phyloP scores from a whole-genome alignment of 1,284 basidiomycete species.

The Moesziomyces parantarcticus region DNA sequence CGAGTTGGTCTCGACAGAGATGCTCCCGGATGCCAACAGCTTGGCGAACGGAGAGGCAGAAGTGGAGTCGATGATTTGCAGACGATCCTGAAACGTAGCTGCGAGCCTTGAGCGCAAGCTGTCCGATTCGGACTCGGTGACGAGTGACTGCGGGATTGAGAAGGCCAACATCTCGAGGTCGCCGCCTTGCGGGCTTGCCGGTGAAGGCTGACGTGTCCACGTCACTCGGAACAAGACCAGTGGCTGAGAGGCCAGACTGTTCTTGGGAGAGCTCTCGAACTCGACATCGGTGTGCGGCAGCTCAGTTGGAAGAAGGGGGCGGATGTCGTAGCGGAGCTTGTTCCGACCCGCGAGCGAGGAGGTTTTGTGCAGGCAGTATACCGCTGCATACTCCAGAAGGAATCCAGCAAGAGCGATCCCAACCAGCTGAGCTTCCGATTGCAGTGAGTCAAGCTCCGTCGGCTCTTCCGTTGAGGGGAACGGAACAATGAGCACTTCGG shows the following conservation, averaged over 20 bases:
- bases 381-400: conserved; percentile 24
- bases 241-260: conserved; percentile 23
- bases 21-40: conserved; percentile 7
- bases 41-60: background rate
- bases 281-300: background rate
- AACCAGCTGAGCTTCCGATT: conserved; percentile 10
- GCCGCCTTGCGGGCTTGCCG: background rate
- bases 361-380: conserved; percentile 21
- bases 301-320: background rate
- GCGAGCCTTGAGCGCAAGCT: background rate
- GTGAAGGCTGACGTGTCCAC: conserved; percentile 1
- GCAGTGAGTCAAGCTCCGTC: background rate
- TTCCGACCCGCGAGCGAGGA: background rate
- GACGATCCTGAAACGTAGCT: conserved; percentile 8
- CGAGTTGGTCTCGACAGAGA: background rate
- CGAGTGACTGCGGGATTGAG: conserved; percentile 18
- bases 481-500: conserved; percentile 10
- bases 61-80: background rate
- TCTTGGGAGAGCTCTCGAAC: conserved; percentile 14
- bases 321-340: conserved; percentile 5
- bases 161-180: conserved; percentile 20
- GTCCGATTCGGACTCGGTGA: background rate
- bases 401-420: conserved; percentile 31
- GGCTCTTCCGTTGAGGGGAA: background rate
- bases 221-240: conserved; percentile 10